Base-by-base conservation (phyloP, 495 filamentous ascomycete genomes). In the Pseudevernia furfuracea region DNA sequence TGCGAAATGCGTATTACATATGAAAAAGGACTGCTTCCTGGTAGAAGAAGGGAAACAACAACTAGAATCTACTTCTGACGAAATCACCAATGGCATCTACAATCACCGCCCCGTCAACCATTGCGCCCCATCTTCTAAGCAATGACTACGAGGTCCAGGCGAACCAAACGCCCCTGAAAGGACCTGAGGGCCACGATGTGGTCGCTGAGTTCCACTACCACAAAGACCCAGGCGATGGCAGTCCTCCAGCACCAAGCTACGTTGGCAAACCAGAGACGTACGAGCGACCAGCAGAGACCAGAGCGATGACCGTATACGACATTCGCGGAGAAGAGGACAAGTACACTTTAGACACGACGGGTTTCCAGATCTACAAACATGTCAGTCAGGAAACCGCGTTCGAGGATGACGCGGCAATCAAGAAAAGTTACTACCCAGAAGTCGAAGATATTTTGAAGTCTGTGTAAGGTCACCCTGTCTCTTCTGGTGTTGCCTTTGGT, bases 331-430 rank as follows among this genome's bases (percentile, higher is more conserved):
- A 74, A n/a, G 80, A 82, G 65, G 71, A 76, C 1, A 74, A 81
- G 65, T 82, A 80, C 65, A 74, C 75, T 0, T 69, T 84, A 23
- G 81, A 84, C 66, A 70, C 61, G 6, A 74, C 77, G 23, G 80
- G 80, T 0, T 84, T 83, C 70, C 80, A 84, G 70, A 73, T 77
- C 25, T 75, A 78, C 58, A 78, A 76, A 41, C 80, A 82, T 62
- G 68, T 71, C 41, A 81, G 79, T 67, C 58, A 59, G 10, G 79
- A 82, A 66, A 82, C 76, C 39, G 76, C 77, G 8, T 83, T 84
- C 39, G 63, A 76, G 7, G 86, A 91, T 66, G 86, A 90, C n/a
- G 85, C 83, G 23, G 74, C 85, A 66, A 88, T 90, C 75, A 83
- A 86, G 71, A 71, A 69, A 0, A 75, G 79, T 17, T 91, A 90